Evolutionary conservation across 805 yeast species (phyloP), one percentile per base, ranked within the genome.

Genomic region (Metschnikowia lochheadii): DNA sequence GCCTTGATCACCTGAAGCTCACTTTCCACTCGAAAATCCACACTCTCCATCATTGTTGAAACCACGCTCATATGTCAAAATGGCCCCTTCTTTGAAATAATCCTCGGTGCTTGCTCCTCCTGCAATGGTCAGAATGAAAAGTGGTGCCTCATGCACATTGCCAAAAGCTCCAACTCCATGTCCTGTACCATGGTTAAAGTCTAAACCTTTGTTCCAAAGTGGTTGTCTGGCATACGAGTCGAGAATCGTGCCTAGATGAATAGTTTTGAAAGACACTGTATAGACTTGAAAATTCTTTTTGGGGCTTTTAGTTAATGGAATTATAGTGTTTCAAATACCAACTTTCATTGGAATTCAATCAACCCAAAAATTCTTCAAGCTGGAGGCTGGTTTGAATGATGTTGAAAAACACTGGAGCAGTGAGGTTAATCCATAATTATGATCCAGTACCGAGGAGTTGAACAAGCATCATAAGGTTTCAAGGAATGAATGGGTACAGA

Each of bases 91-190:
- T 41, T 63, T 58, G 53, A 69, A 72, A 23, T 65, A 63, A n/a
- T 63, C 62, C 13, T 74, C 73, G 49, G 75, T 68, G 44, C 79
- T 65, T 5, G 89, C 82, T 40, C 77, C 78, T 8, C 79, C 73
- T 33, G 73, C 69, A 23, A 79, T 69, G 14, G 77, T 70, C 51
- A 86, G 88, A 52, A 94, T 82, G 14, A 91, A 96, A 49, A 92
- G 78, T 1, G 98, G 98, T 0, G 94, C 94, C 63, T 95, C 97
- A 65, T 94, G 99, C 15, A 94, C 98, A 65, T 86, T 85, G 42
- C 95, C 81, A 64, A 78, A 92, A 18, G 91, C 78, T 2, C 97
- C 98, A n/a, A 94, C 87, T 4, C 99, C 99, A 67, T 94, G 99
- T 1, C 98, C 97, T 0, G 98, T 89, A 8, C 99, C 98, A 67